These are phyloP conservation scores for Chlamydomonas sphaeroides DNA, from an alignment of 139 green algal species.

Conservation along the genomic window DNA sequence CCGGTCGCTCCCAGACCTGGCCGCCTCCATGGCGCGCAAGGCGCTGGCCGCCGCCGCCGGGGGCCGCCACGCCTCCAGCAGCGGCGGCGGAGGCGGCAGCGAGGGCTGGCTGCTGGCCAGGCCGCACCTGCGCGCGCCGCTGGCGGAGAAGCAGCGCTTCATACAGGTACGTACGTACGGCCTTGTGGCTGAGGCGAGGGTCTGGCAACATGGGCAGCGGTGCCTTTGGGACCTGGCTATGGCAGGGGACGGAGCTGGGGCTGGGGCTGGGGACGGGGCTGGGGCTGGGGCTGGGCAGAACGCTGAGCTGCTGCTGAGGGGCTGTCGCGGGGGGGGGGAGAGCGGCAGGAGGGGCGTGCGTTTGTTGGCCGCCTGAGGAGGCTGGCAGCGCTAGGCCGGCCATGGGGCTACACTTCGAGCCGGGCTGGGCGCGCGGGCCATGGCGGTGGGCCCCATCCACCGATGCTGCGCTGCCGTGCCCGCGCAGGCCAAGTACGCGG, in stretches of 20 bases:
- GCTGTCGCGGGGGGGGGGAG: no score
- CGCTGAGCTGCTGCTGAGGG: no score
- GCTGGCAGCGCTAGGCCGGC: no score
- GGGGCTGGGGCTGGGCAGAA: not conserved
- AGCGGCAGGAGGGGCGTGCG: no score
- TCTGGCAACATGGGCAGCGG: no score
- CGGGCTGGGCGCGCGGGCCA: no score
- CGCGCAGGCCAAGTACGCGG: slow-evolving; percentile 53
- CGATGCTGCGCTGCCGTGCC: no score
- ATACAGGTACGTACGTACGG: slow-evolving; percentile 1
- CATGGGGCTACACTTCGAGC: no score
- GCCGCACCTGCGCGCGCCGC: slow-evolving; percentile 28
- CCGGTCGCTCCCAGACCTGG: not conserved
- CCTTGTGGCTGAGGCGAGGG: no score
- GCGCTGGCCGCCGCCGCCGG: not conserved
- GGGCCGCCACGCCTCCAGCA: not conserved
- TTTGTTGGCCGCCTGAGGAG: no score
- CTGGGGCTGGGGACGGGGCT: not conserved
- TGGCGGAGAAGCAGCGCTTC: slow-evolving; percentile 52
- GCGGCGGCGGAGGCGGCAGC: slow-evolving; percentile 5
- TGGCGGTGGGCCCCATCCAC: no score
- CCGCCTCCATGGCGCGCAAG: not conserved
- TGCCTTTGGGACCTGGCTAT: no score
- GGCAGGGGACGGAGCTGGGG: not conserved
- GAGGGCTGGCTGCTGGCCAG: slow-evolving; percentile 38